Conservation (phyloP, 2,329 filamentous ascomycete species). For the Claviceps quebecensis region DNA sequence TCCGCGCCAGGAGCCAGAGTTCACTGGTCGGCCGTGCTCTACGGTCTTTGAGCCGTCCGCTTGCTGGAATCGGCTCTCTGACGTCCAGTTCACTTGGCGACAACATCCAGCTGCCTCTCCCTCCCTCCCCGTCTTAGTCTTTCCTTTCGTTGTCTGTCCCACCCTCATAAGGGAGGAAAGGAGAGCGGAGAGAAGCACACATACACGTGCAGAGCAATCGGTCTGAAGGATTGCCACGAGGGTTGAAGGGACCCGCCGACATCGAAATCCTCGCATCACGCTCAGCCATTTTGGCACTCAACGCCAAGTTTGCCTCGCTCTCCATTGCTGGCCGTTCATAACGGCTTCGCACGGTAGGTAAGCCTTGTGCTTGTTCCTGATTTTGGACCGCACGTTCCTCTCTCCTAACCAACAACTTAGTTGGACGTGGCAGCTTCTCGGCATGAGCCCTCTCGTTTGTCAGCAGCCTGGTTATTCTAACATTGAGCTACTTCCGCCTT, state of each 20-base stretch:
- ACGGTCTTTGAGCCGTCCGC: neutral
- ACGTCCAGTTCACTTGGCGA: neutral
- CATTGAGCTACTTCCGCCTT: neutral
- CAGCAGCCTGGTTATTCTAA: neutral
- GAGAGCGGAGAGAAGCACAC: neutral
- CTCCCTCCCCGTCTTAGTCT: neutral
- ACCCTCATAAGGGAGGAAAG: no score
- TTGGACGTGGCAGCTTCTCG: neutral
- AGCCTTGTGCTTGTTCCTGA: neutral
- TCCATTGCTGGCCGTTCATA: neutral
- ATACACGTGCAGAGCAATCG: neutral
- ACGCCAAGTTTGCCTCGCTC: neutral
- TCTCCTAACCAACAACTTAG: neutral
- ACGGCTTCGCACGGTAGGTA: slow-evolving; percentile 4
- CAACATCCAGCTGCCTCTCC: neutral
- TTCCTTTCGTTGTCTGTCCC: neutral
- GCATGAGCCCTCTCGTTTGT: slow-evolving; percentile 1
- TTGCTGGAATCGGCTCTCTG: neutral
- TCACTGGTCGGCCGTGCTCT: neutral
- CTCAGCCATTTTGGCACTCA: neutral
- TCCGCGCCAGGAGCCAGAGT: neutral
- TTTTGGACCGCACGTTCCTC: neutral
- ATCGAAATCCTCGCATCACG: neutral
- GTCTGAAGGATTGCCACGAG: neutral
- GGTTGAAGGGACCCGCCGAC: neutral